Conservation (phyloP, 202 grass and related monocot genomes). For the Musa balbisiana region DNA sequence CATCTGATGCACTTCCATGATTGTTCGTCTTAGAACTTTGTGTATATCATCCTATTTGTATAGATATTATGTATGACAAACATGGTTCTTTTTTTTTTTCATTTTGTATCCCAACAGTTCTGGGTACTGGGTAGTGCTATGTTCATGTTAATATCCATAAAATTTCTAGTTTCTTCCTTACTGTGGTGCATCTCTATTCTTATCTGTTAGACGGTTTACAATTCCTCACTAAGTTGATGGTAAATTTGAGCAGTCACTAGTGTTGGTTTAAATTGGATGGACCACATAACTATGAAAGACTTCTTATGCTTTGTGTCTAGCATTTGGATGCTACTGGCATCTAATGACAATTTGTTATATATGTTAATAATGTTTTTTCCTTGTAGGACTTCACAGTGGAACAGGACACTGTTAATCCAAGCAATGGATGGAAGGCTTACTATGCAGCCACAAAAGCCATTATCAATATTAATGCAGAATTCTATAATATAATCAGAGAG, state of each 20-base stretch:
- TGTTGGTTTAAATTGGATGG: too few species aligned
- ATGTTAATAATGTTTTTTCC: constrained; percentile 6
- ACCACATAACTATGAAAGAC: not conserved
- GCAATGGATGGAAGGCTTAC: constrained; percentile 90
- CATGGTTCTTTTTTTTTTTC: not conserved
- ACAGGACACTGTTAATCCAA: constrained; percentile 58
- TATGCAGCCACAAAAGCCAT: constrained; percentile 90
- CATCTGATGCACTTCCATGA: too few species aligned
- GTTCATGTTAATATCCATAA: not conserved
- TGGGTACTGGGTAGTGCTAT: not conserved
- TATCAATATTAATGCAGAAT: constrained; percentile 74
- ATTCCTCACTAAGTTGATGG: too few species aligned
- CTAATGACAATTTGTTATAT: not conserved
- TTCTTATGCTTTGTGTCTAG: not conserved
- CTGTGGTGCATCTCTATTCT: too few species aligned
- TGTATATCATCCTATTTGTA: not conserved
- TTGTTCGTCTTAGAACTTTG: too few species aligned
- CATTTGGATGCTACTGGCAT: not conserved
- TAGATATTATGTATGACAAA: not conserved
- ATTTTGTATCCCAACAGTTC: too few species aligned
- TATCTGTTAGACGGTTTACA: too few species aligned
- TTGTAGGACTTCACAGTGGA: constrained; percentile 89
- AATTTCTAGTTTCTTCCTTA: not conserved
- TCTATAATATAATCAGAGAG: constrained; percentile 95
- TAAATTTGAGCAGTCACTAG: too few species aligned